Percentiles rank a stretch among this genome's conserved stretches.
These are phyloP conservation scores for Trifolium fragiferum DNA, from an alignment of 306 rosid species.

Conservation along the genomic window DNA sequence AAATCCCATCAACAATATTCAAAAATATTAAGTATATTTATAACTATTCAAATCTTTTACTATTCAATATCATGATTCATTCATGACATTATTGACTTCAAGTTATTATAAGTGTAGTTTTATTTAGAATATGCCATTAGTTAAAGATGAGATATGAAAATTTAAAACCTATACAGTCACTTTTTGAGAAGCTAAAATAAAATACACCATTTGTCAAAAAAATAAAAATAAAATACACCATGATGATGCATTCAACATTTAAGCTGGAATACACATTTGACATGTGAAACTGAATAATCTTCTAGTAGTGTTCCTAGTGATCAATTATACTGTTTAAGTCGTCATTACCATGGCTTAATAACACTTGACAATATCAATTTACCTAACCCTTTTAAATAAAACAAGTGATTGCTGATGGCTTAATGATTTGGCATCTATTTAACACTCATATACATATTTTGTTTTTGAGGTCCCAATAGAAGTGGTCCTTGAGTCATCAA, in stretches of 20 bases:
- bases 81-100: neutral
- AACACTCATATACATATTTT: slow-evolving; percentile 32
- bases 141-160: neutral
- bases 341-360: slow-evolving; percentile 32
- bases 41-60: neutral
- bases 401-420: slow-evolving; percentile 42
- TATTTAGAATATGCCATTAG: slow-evolving; percentile 33
- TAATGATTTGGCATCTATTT: slow-evolving; percentile 44
- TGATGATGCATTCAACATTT: neutral
- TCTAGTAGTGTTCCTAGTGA: neutral
- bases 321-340: slow-evolving; percentile 25
- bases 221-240: no score
- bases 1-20: no score
- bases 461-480: slow-evolving; percentile 40
- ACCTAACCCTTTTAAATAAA: slow-evolving; percentile 45
- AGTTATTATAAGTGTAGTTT: neutral
- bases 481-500: slow-evolving; percentile 72
- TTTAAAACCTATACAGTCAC: neutral
- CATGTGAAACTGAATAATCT: slow-evolving; percentile 22
- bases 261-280: neutral
- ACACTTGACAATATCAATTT: slow-evolving; percentile 43
- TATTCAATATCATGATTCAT: neutral
- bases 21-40: neutral
- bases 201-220: no score
- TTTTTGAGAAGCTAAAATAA: no score